Evolutionary conservation across 2,329 filamentous ascomycete genomes (phyloP), one percentile per base, ranked within the genome.

Genomic region (Hymenotorrendiella dingleyae): DNA sequence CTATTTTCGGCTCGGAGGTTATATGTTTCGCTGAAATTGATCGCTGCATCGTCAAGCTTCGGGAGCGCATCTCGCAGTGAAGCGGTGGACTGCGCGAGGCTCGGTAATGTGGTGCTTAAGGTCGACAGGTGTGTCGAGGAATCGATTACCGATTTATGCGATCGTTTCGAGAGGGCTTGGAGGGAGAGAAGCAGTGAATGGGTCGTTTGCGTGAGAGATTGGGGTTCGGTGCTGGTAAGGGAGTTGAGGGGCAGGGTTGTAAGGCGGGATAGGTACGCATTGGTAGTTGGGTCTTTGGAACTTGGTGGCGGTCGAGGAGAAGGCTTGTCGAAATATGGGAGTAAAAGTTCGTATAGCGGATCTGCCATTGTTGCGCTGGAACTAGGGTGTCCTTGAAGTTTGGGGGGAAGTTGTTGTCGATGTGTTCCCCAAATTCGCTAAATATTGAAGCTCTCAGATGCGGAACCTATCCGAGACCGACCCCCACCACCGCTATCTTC

Each of bases 101-200:
- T 64, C 0, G 88, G 86, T n/a, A 98, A 70, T 1, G 82, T 77
- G n/a, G 73, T 71, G 37, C 73, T 72, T 6, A 97, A 73, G 8
- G 80, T 80, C n/a, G 78, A 75, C 56, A 97, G 81, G 55, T 86
- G 82, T 54, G 80, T 76, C 17, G 86, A 82, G 4, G 91, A 93
- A 40, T 82, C 73, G 54, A 96, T 89, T 51, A 97, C 82, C 14
- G 82, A 74, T 60, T 84, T 86, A 64, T 96, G 84, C 1, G 90
- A 95, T 54, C 86, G 85, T 56, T 94, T 94, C 6, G 90, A 91
- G 37, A 97, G 78, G 0, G 80, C 78, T 62, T 98, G 93, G 1
- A 97, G 74, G 1, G 88, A 86, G 29, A 94, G 78, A 11, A 91
- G 75, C 29, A 86, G 76, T 0, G 86, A 85, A 49, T 96, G 88